Percentiles rank a stretch among this genome's conserved stretches.
These are phyloP conservation scores for Colletotrichum sp. DNA, from an alignment of 2,329 filamentous ascomycete genomes.

Conservation along the genomic window DNA sequence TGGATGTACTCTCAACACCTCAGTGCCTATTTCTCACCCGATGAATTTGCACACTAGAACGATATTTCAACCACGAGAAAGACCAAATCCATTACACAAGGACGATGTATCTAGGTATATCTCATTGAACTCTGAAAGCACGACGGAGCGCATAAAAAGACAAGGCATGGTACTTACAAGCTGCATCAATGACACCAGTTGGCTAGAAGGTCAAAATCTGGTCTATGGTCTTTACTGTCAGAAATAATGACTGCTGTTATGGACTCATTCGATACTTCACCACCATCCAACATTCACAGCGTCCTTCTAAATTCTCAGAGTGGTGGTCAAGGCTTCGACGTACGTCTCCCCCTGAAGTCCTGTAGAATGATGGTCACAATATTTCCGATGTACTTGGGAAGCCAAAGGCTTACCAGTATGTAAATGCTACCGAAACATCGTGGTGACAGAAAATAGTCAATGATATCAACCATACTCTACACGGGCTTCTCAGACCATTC, in stretches of 20 bases:
- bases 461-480: neutral
- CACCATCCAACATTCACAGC: neutral
- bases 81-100: neutral
- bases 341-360: too few species aligned
- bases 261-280: neutral
- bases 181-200: neutral
- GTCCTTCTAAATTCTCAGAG: neutral
- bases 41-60: neutral
- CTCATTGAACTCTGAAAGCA: neutral
- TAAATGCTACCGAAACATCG: neutral
- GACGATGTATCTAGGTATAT: neutral
- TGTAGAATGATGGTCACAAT: too few species aligned
- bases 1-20: neutral
- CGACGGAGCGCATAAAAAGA: neutral
- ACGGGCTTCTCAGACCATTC: neutral
- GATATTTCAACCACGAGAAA: neutral
- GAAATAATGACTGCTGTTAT: fast-evolving
- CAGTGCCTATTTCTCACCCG: neutral
- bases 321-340: neutral
- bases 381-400: too few species aligned
- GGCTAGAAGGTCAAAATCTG: neutral
- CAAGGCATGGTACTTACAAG: too few species aligned
- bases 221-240: neutral
- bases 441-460: neutral
- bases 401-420: neutral